A percentile compares a stretch with the other conserved stretches of the same genome.
Evolutionary conservation across 768 basidiomycete genomes (phyloP).

Genomic region (Lactarius hatsudake): DNA sequence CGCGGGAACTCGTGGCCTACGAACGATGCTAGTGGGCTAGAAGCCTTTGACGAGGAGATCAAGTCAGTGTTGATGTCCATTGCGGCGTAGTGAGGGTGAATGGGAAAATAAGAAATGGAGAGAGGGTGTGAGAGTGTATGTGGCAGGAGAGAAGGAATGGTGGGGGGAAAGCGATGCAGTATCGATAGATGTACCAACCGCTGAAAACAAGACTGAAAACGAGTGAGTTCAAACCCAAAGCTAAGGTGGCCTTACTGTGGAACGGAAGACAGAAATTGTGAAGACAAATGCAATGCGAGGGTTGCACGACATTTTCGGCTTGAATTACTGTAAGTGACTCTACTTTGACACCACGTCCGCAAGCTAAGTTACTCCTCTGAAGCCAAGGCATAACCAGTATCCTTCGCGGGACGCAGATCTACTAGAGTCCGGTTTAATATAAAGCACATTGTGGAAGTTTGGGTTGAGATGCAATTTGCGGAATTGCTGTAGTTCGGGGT

Average conservation of each 20-base stretch:
- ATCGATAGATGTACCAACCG: too few species aligned
- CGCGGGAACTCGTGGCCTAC: too few species aligned
- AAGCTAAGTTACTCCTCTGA: conserved; percentile 31
- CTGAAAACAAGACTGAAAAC: too few species aligned
- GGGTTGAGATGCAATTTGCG: conserved; percentile 53
- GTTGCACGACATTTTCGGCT: not conserved
- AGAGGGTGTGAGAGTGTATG: too few species aligned
- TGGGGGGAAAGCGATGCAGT: too few species aligned
- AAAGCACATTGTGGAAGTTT: conserved; percentile 63
- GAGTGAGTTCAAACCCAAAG: too few species aligned
- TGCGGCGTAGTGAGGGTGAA: not conserved
- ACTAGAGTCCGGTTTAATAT: conserved; percentile 80
- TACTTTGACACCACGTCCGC: not conserved
- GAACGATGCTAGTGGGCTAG: too few species aligned
- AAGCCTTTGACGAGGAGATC: conserved; percentile 39
- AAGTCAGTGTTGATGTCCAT: conserved; percentile 27
- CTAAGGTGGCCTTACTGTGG: too few species aligned
- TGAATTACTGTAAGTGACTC: not conserved
- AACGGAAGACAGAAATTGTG: not conserved
- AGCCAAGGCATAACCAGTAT: conserved; percentile 85
- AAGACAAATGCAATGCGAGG: not conserved
- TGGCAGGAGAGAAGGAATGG: too few species aligned
- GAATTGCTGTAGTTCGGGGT: conserved; percentile 71
- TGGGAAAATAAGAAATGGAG: too few species aligned
- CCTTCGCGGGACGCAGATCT: conserved; percentile 75